Evolutionary conservation across 2,329 filamentous ascomycete genomes (phyloP).

Genomic region (Macrophomina tecta): DNA sequence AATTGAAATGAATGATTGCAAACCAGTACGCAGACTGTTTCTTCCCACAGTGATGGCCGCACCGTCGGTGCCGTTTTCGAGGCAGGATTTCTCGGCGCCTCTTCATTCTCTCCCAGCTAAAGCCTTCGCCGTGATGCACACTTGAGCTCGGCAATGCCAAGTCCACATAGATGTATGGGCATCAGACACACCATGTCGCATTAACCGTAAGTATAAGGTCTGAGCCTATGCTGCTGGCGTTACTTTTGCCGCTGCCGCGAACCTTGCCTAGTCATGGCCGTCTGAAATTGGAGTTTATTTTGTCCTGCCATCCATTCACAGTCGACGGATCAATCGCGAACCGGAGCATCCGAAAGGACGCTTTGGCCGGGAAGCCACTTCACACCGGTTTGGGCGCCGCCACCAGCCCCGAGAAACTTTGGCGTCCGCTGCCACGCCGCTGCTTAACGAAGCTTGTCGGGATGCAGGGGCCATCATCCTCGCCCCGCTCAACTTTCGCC

Average conservation of each 20-base stretch:
- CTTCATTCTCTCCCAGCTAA: too few relatives aligned
- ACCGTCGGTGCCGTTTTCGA: too few relatives aligned
- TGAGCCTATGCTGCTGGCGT: neutral
- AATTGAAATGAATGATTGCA: too few relatives aligned
- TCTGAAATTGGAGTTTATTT: neutral
- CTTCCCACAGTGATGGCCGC: neutral
- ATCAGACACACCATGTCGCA: neutral
- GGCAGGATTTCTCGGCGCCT: too few relatives aligned
- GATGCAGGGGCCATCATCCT: neutral
- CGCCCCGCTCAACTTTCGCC: neutral
- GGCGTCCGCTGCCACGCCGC: neutral
- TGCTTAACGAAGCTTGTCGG: conserved; percentile 8
- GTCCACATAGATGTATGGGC: neutral
- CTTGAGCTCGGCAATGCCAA: neutral
- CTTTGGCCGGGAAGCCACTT: neutral
- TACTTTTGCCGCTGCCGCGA: neutral
- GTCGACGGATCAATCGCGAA: neutral
- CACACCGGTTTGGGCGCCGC: too few relatives aligned
- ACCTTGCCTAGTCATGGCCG: neutral
- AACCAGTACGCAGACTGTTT: neutral
- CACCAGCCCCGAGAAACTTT: neutral
- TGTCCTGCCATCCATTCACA: neutral
- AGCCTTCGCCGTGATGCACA: too few relatives aligned
- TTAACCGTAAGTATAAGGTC: neutral
- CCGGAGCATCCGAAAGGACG: neutral